Percentiles rank a stretch among this genome's conserved stretches.
These are phyloP conservation scores for Ceratocystis huliohia DNA, from an alignment of 2,329 filamentous ascomycete species.

Conservation along the genomic window DNA sequence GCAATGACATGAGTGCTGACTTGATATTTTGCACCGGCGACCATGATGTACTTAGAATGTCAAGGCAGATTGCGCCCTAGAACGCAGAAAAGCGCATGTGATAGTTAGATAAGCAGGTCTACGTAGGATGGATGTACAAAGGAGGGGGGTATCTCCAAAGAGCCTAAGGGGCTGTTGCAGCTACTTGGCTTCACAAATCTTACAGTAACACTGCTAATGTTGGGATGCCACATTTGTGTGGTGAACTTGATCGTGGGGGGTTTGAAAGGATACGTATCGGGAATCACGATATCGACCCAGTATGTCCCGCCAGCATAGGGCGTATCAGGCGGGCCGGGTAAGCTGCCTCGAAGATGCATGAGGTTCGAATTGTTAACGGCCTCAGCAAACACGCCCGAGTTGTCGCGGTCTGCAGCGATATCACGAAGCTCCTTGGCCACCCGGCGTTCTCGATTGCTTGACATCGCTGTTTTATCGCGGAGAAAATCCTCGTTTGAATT, in stretches of 20 bases:
- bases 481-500: neutral
- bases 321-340: conserved; percentile 79
- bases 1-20: conserved; percentile 81
- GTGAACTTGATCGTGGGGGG: conserved; percentile 82
- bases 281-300: conserved; percentile 73
- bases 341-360: conserved; percentile 69
- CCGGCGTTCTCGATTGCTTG: conserved; percentile 43
- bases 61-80: conserved; percentile 90
- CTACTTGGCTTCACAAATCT: conserved; percentile 28
- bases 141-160: neutral
- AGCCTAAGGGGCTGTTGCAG: neutral
- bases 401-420: conserved; percentile 56
- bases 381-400: conserved; percentile 62
- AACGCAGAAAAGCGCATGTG: neutral
- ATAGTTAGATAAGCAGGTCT: neutral
- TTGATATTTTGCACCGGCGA: conserved; percentile 95
- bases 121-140: neutral
- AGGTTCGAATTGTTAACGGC: conserved; percentile 56
- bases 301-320: conserved; percentile 83
- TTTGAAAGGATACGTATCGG: conserved; percentile 82
- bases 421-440: conserved; percentile 67
- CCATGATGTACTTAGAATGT: conserved; percentile 82
- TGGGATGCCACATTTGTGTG: conserved; percentile 95
- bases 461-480: conserved; percentile 27
- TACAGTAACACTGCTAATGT: conserved; percentile 87